These are phyloP conservation scores for Acanthamoeba castellanii DNA, from an alignment of 208 protist genomes.

Conservation along the genomic window DNA sequence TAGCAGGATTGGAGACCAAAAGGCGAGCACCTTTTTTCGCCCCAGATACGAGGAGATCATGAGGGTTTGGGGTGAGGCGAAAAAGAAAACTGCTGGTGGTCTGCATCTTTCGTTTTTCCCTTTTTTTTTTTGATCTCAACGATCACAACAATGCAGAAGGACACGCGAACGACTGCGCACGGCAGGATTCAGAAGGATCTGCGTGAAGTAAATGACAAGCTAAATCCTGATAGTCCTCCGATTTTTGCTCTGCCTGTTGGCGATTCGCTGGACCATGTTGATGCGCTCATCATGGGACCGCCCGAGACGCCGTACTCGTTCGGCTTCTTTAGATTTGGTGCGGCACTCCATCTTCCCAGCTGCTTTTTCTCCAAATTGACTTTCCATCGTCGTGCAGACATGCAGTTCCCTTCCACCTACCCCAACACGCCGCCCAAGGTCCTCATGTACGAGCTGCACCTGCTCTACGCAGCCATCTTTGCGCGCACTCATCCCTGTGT, in stretches of 20 bases:
- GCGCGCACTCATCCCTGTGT: neutral
- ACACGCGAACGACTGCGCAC: slow-evolving; percentile 67
- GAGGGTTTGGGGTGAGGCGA: no score
- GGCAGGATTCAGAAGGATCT: slow-evolving; percentile 75
- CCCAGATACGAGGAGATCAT: no score
- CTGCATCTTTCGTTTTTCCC: no score
- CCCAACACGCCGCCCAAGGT: slow-evolving; percentile 76
- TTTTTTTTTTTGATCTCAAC: no score
- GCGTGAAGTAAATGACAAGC: slow-evolving; percentile 72
- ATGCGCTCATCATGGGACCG: slow-evolving; percentile 77
- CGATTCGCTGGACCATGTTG: slow-evolving; percentile 67
- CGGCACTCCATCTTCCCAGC: neutral
- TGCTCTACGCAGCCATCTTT: neutral
- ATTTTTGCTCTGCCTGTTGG: slow-evolving; percentile 69
- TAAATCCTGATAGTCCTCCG: slow-evolving; percentile 53
- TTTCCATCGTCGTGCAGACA: slow-evolving; percentile 11
- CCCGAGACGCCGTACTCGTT: slow-evolving; percentile 77
- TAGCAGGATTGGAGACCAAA: no score
- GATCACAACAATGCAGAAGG: slow-evolving; percentile 36
- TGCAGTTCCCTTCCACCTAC: slow-evolving; percentile 72
- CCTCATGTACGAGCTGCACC: slow-evolving; percentile 60
- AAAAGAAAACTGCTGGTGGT: no score
- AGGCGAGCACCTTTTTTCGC: no score
- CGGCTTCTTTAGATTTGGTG: slow-evolving; percentile 80
- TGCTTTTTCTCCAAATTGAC: neutral